Conservation (phyloP, 1,284 basidiomycete species). For the Puccinia brachypodii region DNA sequence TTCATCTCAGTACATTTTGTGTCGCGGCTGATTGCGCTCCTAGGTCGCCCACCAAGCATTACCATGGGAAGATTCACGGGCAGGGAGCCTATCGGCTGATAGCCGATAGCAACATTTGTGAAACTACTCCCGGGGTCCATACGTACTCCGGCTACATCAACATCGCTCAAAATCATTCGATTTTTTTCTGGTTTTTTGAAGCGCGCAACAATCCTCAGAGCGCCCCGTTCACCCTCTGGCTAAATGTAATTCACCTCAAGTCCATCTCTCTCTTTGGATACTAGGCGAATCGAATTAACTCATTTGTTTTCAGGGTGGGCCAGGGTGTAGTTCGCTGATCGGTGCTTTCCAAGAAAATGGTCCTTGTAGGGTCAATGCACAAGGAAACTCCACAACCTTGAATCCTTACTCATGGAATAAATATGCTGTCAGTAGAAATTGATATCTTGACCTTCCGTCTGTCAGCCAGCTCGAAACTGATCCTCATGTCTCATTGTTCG, state of each 20-base stretch:
- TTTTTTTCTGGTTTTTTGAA: slow-evolving; percentile 72
- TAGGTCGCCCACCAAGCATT: background rate
- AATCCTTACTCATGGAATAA: slow-evolving; percentile 70
- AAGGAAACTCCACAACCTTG: slow-evolving; percentile 62
- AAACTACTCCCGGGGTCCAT: slow-evolving; percentile 68
- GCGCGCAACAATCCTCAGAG: slow-evolving; percentile 64
- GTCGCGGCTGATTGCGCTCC: slow-evolving; percentile 2
- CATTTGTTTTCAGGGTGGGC: slow-evolving; percentile 53
- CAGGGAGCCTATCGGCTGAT: slow-evolving; percentile 32
- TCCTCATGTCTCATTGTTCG: background rate
- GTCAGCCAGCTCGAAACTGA: background rate
- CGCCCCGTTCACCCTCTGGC: slow-evolving; percentile 67
- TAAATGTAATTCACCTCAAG: slow-evolving; percentile 54
- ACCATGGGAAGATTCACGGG: background rate
- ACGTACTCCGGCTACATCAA: slow-evolving; percentile 70
- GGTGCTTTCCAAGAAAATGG: slow-evolving; percentile 70
- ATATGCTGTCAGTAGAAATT: slow-evolving; percentile 56
- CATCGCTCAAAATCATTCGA: slow-evolving; percentile 62
- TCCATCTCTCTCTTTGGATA: slow-evolving; percentile 62
- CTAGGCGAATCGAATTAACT: slow-evolving; percentile 62
- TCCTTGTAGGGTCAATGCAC: slow-evolving; percentile 67
- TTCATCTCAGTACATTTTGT: background rate
- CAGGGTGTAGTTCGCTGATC: slow-evolving; percentile 69
- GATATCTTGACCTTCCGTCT: background rate
- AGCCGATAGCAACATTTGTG: slow-evolving; percentile 67